Conservation (phyloP, 2,329 filamentous ascomycete genomes). For the Aureobasidium melanogenum region DNA sequence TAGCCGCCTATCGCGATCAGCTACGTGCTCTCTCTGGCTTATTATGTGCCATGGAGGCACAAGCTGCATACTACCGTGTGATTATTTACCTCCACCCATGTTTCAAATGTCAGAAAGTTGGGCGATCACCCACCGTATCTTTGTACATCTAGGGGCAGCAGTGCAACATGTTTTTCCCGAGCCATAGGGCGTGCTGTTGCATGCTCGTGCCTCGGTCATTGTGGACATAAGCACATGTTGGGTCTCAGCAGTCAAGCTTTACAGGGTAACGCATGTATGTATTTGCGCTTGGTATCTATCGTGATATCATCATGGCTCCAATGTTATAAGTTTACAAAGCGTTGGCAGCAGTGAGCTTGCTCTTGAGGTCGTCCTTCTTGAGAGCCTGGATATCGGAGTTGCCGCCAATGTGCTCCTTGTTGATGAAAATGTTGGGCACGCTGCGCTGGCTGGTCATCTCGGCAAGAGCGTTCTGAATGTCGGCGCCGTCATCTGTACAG, state of each 20-base stretch:
- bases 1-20: neutral
- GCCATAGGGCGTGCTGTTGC: neutral
- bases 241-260: neutral
- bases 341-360: conserved; percentile 13
- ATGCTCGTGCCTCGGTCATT: neutral
- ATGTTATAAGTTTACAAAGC: neutral
- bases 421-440: conserved; percentile 94
- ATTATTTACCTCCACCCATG: neutral
- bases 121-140: neutral
- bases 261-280: neutral
- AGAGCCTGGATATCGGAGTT: conserved; percentile 74
- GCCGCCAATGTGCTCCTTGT: conserved; percentile 83
- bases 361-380: conserved; percentile 14
- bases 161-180: conserved; percentile 3
- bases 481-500: conserved; percentile 64
- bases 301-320: conserved; percentile 3
- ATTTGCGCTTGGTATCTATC: conserved; percentile 8
- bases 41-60: neutral
- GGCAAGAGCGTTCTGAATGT: conserved; percentile 72
- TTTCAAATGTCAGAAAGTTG: neutral
- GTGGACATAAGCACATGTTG: neutral
- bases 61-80: neutral
- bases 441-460: conserved; percentile 76
- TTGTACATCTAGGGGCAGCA: conserved; percentile 1
- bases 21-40: neutral